Base-by-base conservation (phyloP, 2,329 filamentous ascomycete genomes). In the Neoascochyta sp. region DNA sequence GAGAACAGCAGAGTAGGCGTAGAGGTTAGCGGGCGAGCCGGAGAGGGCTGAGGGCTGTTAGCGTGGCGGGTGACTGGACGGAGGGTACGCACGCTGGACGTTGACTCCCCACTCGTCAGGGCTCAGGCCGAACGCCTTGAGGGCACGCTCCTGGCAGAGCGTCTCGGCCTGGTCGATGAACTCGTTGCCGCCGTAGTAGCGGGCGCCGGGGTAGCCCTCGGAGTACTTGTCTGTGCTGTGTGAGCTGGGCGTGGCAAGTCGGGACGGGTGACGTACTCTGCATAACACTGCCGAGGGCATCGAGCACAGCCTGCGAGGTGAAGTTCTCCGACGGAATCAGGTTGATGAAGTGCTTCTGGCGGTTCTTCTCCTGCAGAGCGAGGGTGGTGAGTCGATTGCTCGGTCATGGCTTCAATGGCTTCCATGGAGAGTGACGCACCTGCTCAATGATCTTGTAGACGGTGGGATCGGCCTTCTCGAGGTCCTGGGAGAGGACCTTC, bases 261-360 rank as follows among this genome's bases (percentile, higher is more conserved):
- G 66, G 85, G 83, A 36, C 82, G 89, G 13, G 20, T 16, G n/a
- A 16, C 30, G 13, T 60, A 66, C 63, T 66, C 38, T 66, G 63
- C 63, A 66, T 66, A 5, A 65, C 59, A 50, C 63, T 66, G 59
- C 92, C 92, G 48, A 98, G 81, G 39, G 92, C 92, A 72, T 98
- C 89, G 73, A 95, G 95, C 60, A 98, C 92, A 57, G 92, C 89
- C 55, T 89, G 88, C 43, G 92, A 98, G 36, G 92, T 98, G 70
- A 98, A 89, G 76, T 98, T 98, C 75, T 98, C 92, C 34, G 92
- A 96, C 61, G 92, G 90, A 59, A 98, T 98, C 64, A 98, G 82
- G 62, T 96, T 96, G 70, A 98, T 95, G 59, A 95, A 98, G 66
- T 96, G 88, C 67, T 95, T 94, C 67, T 98, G 92, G 50, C 92